These are phyloP conservation scores for Triticum dicoccoides DNA, from an alignment of 176 grass and related monocot species.

Conservation along the genomic window DNA sequence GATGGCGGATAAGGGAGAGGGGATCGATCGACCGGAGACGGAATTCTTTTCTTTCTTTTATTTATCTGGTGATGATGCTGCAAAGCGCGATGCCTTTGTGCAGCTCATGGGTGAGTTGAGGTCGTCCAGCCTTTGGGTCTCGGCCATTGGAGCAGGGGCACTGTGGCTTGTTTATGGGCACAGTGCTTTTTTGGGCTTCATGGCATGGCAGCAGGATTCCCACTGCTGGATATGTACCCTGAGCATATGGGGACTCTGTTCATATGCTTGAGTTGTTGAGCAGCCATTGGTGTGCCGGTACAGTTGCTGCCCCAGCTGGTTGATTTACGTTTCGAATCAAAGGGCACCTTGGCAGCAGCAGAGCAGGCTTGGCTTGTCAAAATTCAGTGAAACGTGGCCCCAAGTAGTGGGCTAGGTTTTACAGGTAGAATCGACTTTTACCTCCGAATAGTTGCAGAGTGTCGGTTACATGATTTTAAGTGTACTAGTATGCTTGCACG, in stretches of 20 bases:
- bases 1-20: not conserved
- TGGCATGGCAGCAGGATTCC: not conserved
- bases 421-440: too few species aligned
- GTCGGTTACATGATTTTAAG: too few species aligned
- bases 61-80: not conserved
- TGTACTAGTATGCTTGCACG: too few species aligned
- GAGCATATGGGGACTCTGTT: not conserved
- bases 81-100: slow-evolving; percentile 23
- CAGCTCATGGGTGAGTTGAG: not conserved
- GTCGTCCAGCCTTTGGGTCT: not conserved
- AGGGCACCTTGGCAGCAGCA: not conserved
- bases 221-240: not conserved
- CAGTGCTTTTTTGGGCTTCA: not conserved
- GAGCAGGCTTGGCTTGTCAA: too few species aligned
- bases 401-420: too few species aligned
- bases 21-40: not conserved
- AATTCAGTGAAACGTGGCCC: too few species aligned
- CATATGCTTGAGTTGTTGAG: slow-evolving; percentile 10
- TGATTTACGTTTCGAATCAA: not conserved
- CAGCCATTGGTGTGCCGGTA: not conserved
- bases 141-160: not conserved
- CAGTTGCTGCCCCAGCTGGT: not conserved
- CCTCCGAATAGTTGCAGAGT: too few species aligned
- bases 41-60: not conserved
- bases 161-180: not conserved